phyloP scores from a whole-genome alignment of 441 rosid species.

The Metrosideros polymorpha region DNA sequence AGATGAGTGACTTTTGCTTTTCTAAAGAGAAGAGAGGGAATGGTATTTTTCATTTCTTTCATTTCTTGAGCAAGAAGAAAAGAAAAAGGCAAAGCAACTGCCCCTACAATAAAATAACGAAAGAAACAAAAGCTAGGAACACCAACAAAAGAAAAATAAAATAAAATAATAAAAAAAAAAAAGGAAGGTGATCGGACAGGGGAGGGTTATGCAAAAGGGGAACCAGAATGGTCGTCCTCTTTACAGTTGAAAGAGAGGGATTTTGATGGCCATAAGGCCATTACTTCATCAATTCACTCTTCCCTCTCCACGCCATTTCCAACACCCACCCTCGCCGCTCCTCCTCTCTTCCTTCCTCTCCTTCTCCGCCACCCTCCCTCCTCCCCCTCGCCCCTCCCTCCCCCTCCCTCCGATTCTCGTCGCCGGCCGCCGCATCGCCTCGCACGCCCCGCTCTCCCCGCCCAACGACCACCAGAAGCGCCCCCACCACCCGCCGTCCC shows the following conservation, averaged over 20 bases:
- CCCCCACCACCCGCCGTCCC: not conserved
- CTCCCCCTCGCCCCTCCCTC: not conserved
- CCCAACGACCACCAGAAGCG: conserved; percentile 11
- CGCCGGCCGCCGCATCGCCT: conserved; percentile 24
- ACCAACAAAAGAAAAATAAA: not conserved
- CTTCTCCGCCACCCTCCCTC: not conserved
- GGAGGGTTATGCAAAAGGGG: not conserved
- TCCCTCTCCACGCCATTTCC: not conserved
- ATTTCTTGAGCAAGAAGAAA: not conserved
- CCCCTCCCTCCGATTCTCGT: not conserved
- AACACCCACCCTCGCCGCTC: not conserved
- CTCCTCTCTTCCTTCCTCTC: conserved; percentile 13
- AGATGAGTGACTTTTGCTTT: not conserved
- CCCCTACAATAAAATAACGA: not conserved
- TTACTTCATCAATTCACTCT: not conserved
- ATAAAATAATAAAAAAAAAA: not conserved
- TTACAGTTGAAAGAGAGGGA: not conserved
- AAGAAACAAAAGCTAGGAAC: not conserved
- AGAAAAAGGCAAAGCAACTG: not conserved
- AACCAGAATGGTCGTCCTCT: not conserved
- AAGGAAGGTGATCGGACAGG: not conserved
- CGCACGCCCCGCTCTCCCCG: conserved; percentile 22
- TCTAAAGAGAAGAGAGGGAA: not conserved
- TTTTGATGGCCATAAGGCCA: conserved; percentile 76
- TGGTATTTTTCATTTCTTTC: not conserved